Base-by-base conservation (phyloP, 1,139 yeast species). In the Diutina mesorugosa region DNA sequence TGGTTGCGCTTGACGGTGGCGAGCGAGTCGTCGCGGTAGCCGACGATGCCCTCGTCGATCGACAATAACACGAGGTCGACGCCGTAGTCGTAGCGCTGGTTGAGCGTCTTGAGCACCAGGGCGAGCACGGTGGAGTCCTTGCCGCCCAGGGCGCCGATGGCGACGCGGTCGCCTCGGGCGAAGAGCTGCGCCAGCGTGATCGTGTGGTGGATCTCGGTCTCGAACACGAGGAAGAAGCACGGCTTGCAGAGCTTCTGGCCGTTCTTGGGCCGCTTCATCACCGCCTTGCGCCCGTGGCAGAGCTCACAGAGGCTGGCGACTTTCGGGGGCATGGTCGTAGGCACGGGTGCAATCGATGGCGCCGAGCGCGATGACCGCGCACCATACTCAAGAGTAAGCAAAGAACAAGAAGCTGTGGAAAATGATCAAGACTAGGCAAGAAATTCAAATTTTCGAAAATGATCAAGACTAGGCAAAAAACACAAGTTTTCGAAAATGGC, bases 71-170 rank as follows among this genome's bases (percentile, higher is more conserved):
- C 91, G 59, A 95, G 80, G 46, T 87, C 78, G 21, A 95, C 78
- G 0, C 97, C 97, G 68, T 95, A 95, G 64, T 87, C 73, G 69
- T 93, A 83, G 58, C 97, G 73, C 65, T 90, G 97, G 67, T 95
- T 95, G 59, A 95, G 72, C 0, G 93, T 81, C 66, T 90, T 93
- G 71, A 95, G 72, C 1, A 95, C 81, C 55, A 93, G 84, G 0
- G 99, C 99, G 46, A 95, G 72, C 0, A 95, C 99, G 0, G 99
- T 95, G 4, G 97, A 90, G 67, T 95, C 99, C 65, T 95, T 95
- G 55, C 99, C 99, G 29, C 99, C 99, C 1, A 97, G 89, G 0
- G 99, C 99, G 14, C 99, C 99, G 32, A 95, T 91, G 16, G 98
- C 99, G 1, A 95, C 93, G 47, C 74, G 78, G 66, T 95, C 99